Percentiles rank a stretch among this genome's conserved stretches.
phyloP scores from a whole-genome alignment of 495 filamentous ascomycete genomes.

The Saxophila tyrrhenica region DNA sequence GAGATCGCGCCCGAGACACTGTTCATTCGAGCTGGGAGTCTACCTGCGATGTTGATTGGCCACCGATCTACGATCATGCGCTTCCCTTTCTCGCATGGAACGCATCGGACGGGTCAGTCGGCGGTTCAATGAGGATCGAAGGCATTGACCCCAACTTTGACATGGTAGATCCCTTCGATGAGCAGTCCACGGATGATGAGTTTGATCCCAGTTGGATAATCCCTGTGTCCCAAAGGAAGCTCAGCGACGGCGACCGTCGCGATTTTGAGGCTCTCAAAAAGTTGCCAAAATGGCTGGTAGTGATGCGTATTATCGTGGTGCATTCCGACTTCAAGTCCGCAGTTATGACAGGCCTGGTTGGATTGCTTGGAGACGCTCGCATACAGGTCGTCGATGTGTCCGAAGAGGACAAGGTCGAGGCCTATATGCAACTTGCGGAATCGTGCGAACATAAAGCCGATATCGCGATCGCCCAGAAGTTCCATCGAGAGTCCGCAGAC shows the following conservation, averaged over 20 bases:
- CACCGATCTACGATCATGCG: not conserved
- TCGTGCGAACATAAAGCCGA: not conserved
- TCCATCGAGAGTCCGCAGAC: not conserved
- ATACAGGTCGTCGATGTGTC: not conserved
- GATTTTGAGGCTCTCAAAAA: not conserved
- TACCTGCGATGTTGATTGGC: not conserved
- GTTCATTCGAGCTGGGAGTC: not conserved
- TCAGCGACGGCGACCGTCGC: not conserved
- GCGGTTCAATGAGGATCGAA: not conserved
- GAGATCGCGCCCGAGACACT: not conserved
- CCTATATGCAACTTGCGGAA: not conserved
- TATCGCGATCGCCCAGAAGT: not conserved
- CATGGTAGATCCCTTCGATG: not conserved
- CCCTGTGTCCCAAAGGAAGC: not conserved
- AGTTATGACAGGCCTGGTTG: not conserved
- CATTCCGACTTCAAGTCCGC: not conserved
- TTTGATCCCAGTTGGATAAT: not conserved
- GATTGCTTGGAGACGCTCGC: not conserved
- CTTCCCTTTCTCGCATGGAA: not conserved
- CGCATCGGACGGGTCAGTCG: not conserved
- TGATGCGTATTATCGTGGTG: constrained; percentile 3
- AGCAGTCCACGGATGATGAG: not conserved
- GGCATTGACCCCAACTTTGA: not conserved
- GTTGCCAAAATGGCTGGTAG: constrained; percentile 1
- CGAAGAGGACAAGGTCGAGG: not conserved